These are phyloP conservation scores for Podospora bellae-mahoneyi DNA, from an alignment of 495 filamentous ascomycete genomes.

Conservation along the genomic window DNA sequence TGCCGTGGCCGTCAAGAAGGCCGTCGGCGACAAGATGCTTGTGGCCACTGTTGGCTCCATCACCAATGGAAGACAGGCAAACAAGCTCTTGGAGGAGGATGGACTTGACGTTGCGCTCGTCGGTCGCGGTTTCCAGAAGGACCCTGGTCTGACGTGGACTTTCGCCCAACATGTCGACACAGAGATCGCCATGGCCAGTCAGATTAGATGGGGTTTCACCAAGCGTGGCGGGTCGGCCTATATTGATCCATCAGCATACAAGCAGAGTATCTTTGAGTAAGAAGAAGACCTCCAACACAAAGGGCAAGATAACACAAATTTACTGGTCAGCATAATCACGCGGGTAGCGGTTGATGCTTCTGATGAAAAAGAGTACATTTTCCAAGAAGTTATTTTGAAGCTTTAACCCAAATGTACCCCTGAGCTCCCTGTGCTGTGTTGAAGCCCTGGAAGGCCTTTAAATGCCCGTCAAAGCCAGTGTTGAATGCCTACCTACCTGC, in stretches of 20 bases:
- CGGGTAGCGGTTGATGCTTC: no score
- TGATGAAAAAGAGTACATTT: no score
- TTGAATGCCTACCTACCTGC: background rate
- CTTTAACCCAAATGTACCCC: no score
- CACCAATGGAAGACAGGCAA: conserved; percentile 53
- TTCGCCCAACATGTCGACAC: conserved; percentile 27
- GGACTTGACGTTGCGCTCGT: conserved; percentile 56
- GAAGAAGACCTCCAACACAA: background rate
- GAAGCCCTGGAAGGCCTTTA: background rate
- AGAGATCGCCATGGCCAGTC: conserved; percentile 14
- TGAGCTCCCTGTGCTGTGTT: background rate
- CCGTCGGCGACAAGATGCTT: conserved; percentile 53
- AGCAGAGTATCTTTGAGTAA: conserved; percentile 12
- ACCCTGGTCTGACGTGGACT: conserved; percentile 62
- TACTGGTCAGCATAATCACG: no score
- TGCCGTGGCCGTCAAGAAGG: conserved; percentile 55
- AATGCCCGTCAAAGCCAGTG: background rate
- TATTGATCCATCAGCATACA: conserved; percentile 11
- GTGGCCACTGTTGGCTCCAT: conserved; percentile 64
- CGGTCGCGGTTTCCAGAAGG: conserved; percentile 66
- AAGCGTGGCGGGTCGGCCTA: conserved; percentile 10
- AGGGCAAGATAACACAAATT: no score
- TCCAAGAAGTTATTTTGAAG: no score
- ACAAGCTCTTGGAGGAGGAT: conserved; percentile 45
- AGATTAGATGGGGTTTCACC: conserved; percentile 14